These are phyloP conservation scores for Paecilomyces dactylethromorphus DNA, from an alignment of 2,329 filamentous ascomycete genomes.

Conservation along the genomic window DNA sequence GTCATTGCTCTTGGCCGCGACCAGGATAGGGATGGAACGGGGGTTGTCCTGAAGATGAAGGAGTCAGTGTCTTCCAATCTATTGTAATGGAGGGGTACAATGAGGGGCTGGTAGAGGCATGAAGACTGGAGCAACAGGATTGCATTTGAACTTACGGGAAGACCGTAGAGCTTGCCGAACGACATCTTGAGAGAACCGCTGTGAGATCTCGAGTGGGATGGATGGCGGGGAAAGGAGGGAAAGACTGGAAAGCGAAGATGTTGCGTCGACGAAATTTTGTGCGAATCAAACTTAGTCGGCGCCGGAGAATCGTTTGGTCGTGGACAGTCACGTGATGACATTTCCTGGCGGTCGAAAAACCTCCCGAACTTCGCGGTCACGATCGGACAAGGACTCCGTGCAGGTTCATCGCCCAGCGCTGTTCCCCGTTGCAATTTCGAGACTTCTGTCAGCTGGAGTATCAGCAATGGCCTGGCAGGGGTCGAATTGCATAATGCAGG, in stretches of 20 bases:
- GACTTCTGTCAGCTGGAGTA: slow-evolving; percentile 8
- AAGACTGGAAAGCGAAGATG: slow-evolving; percentile 4
- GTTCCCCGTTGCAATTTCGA: neutral
- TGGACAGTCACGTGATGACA: slow-evolving; percentile 16
- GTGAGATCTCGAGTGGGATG: slow-evolving; percentile 8
- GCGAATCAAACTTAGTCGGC: slow-evolving; percentile 12
- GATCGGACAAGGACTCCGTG: slow-evolving; percentile 5
- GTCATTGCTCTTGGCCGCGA: slow-evolving; percentile 95
- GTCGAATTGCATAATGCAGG: slow-evolving; percentile 26
- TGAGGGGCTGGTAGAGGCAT: slow-evolving; percentile 4
- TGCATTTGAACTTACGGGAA: slow-evolving; percentile 54
- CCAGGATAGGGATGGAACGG: slow-evolving; percentile 80
- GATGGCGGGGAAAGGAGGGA: slow-evolving; percentile 15
- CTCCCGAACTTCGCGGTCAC: slow-evolving; percentile 3
- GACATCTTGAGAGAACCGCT: slow-evolving; percentile 59
- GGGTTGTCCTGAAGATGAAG: slow-evolving; percentile 64
- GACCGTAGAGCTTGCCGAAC: slow-evolving; percentile 96
- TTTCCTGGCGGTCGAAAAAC: slow-evolving; percentile 12
- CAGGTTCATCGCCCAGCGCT: neutral
- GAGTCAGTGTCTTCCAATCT: slow-evolving; percentile 21
- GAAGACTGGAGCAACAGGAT: neutral
- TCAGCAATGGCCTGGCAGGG: slow-evolving; percentile 31
- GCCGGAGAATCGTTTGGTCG: slow-evolving; percentile 18
- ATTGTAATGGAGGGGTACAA: neutral
- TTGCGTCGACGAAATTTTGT: slow-evolving; percentile 16